phyloP scores from a whole-genome alignment of 1,139 yeast genomes.

The Blastobotrys buckinghamii region DNA sequence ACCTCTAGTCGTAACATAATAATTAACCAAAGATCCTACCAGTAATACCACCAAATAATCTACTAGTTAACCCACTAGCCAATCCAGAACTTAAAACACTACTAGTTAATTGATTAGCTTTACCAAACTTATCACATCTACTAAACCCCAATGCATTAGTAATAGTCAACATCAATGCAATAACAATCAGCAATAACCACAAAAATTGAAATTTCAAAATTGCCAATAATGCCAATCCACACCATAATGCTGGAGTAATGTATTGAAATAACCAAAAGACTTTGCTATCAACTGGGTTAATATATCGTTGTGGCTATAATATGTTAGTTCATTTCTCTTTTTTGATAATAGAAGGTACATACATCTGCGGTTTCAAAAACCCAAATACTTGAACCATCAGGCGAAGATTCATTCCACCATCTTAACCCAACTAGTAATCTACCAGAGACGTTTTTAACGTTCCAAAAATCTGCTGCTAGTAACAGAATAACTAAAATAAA shows the following conservation, averaged over 20 bases:
- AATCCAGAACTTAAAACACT: conserved; percentile 36
- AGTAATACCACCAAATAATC: conserved; percentile 17
- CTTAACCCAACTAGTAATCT: conserved; percentile 83
- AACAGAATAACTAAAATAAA: conserved; percentile 72
- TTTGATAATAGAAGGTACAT: conserved; percentile 21
- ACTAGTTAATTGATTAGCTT: conserved; percentile 58
- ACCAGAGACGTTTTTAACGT: conserved; percentile 85
- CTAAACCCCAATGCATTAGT: conserved; percentile 89
- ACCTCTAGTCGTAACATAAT: no score
- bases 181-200: conserved; percentile 39
- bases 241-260: conserved; percentile 71
- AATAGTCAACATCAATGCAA: conserved; percentile 64
- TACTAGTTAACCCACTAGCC: conserved; percentile 23
- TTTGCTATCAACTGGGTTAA: conserved; percentile 87
- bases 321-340: not conserved
- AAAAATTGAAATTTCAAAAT: conserved; percentile 70
- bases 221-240: conserved; percentile 66
- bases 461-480: conserved; percentile 89
- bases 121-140: conserved; percentile 82
- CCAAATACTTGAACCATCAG: conserved; percentile 69
- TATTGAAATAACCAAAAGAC: conserved; percentile 82
- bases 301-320: conserved; percentile 56
- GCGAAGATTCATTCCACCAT: conserved; percentile 73
- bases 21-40: conserved; percentile 15
- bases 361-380: conserved; percentile 79